Evolutionary conservation across 2,329 filamentous ascomycete species (phyloP).

Genomic region (Sordariomycetes sp.): DNA sequence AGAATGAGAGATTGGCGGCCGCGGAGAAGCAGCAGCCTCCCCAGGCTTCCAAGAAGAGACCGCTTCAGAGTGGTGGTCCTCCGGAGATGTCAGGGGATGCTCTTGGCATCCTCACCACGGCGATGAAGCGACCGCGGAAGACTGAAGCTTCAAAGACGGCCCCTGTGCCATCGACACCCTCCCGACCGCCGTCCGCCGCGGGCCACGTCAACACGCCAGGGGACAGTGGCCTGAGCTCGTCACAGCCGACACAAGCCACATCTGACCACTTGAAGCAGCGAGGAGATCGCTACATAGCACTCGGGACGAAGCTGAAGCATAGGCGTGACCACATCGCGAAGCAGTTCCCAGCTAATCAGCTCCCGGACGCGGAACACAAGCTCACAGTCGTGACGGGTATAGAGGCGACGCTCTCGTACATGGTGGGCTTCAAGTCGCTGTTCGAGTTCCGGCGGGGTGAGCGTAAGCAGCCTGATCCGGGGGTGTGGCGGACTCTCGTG

Average conservation of each 20-base stretch:
- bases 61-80: conserved; percentile 12
- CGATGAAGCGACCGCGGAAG: conserved; percentile 27
- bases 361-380: conserved; percentile 20
- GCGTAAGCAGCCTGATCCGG: conserved; percentile 25
- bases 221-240: conserved; percentile 19
- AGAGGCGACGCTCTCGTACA: conserved; percentile 38
- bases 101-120: conserved; percentile 14
- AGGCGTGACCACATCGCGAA: conserved; percentile 31
- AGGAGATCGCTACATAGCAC: conserved; percentile 17
- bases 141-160: conserved; percentile 23
- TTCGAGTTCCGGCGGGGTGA: conserved; percentile 29
- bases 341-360: conserved; percentile 13
- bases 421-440: conserved; percentile 36
- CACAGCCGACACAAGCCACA: background rate
- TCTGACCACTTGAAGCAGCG: conserved; percentile 7
- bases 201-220: conserved; percentile 38
- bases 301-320: conserved; percentile 41
- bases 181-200: conserved; percentile 33
- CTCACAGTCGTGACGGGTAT: conserved; percentile 28
- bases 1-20: conserved; percentile 28
- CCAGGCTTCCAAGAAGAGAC: conserved; percentile 28
- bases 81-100: conserved; percentile 16
- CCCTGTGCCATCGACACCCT: conserved; percentile 35
- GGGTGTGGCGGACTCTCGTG: conserved; percentile 27
- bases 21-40: conserved; percentile 27